Percentiles rank a stretch among this genome's conserved stretches.
Conservation (phyloP, 768 basidiomycete genomes). For the Cyclocybe cylindracea region DNA sequence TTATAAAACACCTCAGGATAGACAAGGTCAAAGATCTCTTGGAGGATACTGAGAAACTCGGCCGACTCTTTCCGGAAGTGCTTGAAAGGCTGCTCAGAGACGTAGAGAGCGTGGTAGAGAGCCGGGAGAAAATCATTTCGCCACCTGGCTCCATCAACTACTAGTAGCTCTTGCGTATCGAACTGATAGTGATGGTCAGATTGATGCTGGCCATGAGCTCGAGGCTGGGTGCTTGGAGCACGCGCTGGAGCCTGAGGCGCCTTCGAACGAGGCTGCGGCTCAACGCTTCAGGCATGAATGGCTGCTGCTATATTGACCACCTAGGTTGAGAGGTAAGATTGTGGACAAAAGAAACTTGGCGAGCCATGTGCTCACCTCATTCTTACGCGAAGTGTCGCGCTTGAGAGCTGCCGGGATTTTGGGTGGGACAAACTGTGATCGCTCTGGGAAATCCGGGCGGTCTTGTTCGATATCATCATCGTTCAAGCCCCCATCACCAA, state of each 20-base stretch:
- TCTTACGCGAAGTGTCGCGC: slow-evolving; percentile 2
- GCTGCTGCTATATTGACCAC: not conserved
- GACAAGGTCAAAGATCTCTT: slow-evolving; percentile 9
- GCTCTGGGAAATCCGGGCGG: slow-evolving; percentile 8
- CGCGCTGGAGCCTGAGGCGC: not conserved
- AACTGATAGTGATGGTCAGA: no score
- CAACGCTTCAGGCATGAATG: no score
- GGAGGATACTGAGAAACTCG: slow-evolving; percentile 10
- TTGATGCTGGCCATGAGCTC: no score
- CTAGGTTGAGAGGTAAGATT: not conserved
- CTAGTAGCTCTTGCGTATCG: no score
- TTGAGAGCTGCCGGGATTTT: no score
- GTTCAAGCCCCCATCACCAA: slow-evolving; percentile 16
- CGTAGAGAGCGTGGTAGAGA: slow-evolving; percentile 18
- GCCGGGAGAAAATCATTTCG: slow-evolving; percentile 16
- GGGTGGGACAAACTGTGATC: no score
- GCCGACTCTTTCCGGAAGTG: slow-evolving; percentile 8
- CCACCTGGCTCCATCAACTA: slow-evolving; percentile 16
- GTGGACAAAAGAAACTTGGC: not conserved
- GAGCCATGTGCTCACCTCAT: slow-evolving; percentile 9
- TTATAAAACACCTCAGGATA: slow-evolving; percentile 12
- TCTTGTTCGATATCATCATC: slow-evolving; percentile 15
- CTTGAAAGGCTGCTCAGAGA: slow-evolving; percentile 16
- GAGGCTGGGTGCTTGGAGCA: no score
- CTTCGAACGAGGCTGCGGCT: not conserved